Evolutionary conservation across 805 yeast genomes (phyloP).

Genomic region (Zygotorulaspora chibaensis): DNA sequence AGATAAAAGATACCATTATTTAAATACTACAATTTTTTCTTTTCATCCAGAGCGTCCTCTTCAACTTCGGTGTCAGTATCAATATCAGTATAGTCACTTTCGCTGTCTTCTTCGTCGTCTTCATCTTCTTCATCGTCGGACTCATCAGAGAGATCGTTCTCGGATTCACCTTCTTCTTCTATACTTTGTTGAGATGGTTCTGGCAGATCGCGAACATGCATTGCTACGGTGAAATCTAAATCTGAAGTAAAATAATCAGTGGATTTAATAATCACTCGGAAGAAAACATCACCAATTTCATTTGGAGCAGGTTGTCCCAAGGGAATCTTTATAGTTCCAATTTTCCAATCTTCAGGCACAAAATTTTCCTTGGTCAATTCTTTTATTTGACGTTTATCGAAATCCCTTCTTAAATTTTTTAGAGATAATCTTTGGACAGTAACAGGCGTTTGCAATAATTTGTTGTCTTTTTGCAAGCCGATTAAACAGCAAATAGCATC

Average conservation of each 20-base stretch:
- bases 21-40: background rate
- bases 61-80: slow-evolving; percentile 37
- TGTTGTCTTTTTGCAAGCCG: slow-evolving; percentile 70
- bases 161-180: slow-evolving; percentile 56
- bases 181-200: slow-evolving; percentile 26
- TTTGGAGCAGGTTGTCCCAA: slow-evolving; percentile 76
- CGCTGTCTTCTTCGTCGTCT: slow-evolving; percentile 50
- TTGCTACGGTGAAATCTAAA: slow-evolving; percentile 60
- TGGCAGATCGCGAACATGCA: slow-evolving; percentile 65
- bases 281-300: slow-evolving; percentile 57
- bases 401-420: slow-evolving; percentile 26
- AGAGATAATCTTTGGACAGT: slow-evolving; percentile 28
- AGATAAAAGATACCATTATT: background rate
- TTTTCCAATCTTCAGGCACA: slow-evolving; percentile 38
- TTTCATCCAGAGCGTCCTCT: slow-evolving; percentile 19
- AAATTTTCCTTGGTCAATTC: slow-evolving; percentile 34
- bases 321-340: slow-evolving; percentile 75
- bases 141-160: slow-evolving; percentile 39
- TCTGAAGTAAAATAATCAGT: slow-evolving; percentile 81
- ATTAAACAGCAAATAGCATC: slow-evolving; percentile 66
- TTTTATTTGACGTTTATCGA: slow-evolving; percentile 30
- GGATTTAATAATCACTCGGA: slow-evolving; percentile 66
- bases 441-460: slow-evolving; percentile 64
- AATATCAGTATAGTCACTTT: slow-evolving; percentile 34
- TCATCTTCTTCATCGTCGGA: slow-evolving; percentile 61